These are phyloP conservation scores for Sugiyamaella paludigena DNA, from an alignment of 1,139 yeast species.

Conservation along the genomic window DNA sequence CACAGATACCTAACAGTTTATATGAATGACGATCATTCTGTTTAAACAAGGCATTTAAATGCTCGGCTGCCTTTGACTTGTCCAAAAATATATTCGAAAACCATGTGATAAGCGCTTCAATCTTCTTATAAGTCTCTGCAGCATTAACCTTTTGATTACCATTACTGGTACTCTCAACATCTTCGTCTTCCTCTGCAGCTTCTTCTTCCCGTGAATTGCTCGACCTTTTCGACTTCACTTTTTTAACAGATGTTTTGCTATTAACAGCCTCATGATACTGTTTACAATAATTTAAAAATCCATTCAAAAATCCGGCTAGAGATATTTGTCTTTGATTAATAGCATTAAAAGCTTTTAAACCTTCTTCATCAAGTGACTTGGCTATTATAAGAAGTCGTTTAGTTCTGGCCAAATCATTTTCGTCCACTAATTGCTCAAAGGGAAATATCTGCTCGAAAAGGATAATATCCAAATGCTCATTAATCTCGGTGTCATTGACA, in stretches of 20 bases:
- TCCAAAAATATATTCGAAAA: slow-evolving; percentile 47
- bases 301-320: slow-evolving; percentile 44
- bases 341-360: slow-evolving; percentile 65
- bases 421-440: slow-evolving; percentile 28
- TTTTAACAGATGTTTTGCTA: too few species aligned
- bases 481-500: slow-evolving; percentile 69
- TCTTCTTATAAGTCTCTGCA: slow-evolving; percentile 36
- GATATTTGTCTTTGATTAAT: slow-evolving; percentile 59
- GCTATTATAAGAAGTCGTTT: slow-evolving; percentile 52
- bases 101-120: slow-evolving; percentile 65
- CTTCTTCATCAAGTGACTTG: slow-evolving; percentile 52
- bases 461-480: slow-evolving; percentile 61
- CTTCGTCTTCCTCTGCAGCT: background rate
- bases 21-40: slow-evolving; percentile 19
- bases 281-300: slow-evolving; percentile 13
- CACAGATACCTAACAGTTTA: slow-evolving; percentile 25
- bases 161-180: background rate
- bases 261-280: slow-evolving; percentile 24
- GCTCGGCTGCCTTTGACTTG: slow-evolving; percentile 20
- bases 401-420: slow-evolving; percentile 42
- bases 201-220: background rate
- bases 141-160: slow-evolving; percentile 15
- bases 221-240: too few species aligned
- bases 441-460: slow-evolving; percentile 65
- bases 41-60: slow-evolving; percentile 18